These are phyloP conservation scores for Gossypium thurberi DNA, from an alignment of 345 rosid genomes.

Conservation along the genomic window DNA sequence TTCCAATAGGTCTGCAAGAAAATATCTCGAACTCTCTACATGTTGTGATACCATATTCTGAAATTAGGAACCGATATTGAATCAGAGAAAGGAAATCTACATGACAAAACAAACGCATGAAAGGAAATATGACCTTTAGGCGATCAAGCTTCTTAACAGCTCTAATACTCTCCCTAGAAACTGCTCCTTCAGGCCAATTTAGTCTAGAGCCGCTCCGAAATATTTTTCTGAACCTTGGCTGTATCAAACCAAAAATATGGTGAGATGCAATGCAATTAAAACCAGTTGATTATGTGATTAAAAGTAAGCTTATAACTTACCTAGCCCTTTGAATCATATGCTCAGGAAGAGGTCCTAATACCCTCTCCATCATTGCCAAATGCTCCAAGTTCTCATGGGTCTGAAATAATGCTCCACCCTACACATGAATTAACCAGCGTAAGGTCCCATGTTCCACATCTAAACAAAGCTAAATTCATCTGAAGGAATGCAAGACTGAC, in stretches of 20 bases:
- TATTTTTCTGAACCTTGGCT: conserved; percentile 43
- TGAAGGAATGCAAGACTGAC: conserved; percentile 25
- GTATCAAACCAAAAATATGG: neutral
- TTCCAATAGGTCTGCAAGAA: conserved; percentile 44
- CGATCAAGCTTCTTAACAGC: conserved; percentile 71
- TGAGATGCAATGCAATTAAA: neutral
- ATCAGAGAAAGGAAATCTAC: neutral
- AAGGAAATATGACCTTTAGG: conserved; percentile 33
- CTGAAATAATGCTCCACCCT: conserved; percentile 81
- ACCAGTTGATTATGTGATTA: neutral
- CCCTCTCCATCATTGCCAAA: conserved; percentile 39
- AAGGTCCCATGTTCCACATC: conserved; percentile 9
- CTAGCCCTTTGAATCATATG: conserved; percentile 1
- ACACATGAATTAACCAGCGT: conserved; percentile 3
- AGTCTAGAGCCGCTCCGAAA: conserved; percentile 55
- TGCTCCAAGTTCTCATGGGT: conserved; percentile 83
- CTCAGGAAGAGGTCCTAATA: conserved; percentile 4
- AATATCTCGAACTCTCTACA: conserved; percentile 35
- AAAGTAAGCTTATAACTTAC: neutral
- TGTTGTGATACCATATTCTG: conserved; percentile 59
- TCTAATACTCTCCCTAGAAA: conserved; percentile 66
- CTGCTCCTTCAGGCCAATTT: conserved; percentile 89
- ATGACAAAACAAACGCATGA: neutral
- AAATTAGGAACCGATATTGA: conserved; percentile 3
- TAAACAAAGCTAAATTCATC: neutral